Evolutionary conservation across 1,284 basidiomycete genomes (phyloP), one percentile per base, ranked within the genome.

Genomic region (Fomitiporia mediterranea): DNA sequence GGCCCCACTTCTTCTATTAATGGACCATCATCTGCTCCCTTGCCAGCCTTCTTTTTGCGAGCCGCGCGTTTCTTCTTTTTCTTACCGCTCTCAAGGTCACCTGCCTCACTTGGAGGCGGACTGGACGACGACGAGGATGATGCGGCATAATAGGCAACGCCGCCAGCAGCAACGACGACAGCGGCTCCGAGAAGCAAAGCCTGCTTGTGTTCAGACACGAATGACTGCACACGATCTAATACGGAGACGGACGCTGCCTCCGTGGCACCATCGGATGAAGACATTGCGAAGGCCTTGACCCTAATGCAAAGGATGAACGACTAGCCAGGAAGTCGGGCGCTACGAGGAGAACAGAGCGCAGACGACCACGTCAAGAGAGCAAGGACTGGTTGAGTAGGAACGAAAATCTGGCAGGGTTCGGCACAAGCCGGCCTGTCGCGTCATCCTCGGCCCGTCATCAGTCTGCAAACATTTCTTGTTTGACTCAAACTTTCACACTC

Each of bases 171-270:
- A 60, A 88, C 74, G 48, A 83, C 83, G 35, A 84, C 86, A 0
- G 85, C 86, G 0, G 84, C 85, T 0, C 83, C 82, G 59, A 89
- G 71, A 51, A 90, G 66, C 32, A 93, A 70, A 6, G 80, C 81
- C 62, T 83, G 82, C 73, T 82, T 89, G 73, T 93, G 81, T 64
- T 89, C 85, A 0, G 81, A 75, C 61, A 92, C 79, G 66, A 89
- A 90, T 64, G 74, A 72, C 51, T 86, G 81, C 13, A 87, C 74
- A 65, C 86, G 83, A 63, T 87, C 84, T 58, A 84, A 64, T 66
- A 74, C 64, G 62, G 58, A 56, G 19, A 28, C 49, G 15, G 54
- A 49, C 19, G 54, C 54, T 8, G 30, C 53, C 11, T 56, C 60
- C 21, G 58, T 28, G 15, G 42, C 58, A 13, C 21, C 38, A 17